These are phyloP conservation scores for Plasmodium knowlesi DNA, from an alignment of 169 alveolate genomes.

Conservation along the genomic window DNA sequence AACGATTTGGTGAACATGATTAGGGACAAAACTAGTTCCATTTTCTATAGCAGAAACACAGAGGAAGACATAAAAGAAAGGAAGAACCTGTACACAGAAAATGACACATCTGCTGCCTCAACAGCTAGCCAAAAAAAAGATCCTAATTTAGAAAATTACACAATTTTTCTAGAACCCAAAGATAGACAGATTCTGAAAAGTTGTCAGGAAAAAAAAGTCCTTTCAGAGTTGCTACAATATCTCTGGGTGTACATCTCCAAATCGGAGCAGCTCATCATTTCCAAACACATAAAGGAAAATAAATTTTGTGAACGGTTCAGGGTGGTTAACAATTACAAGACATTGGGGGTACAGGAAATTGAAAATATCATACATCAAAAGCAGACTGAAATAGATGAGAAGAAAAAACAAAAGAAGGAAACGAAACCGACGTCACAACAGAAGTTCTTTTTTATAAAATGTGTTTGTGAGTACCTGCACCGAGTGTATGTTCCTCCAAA, in stretches of 20 bases:
- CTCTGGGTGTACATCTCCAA: constrained; percentile 13
- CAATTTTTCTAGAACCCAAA: background rate
- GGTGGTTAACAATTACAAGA: constrained; percentile 39
- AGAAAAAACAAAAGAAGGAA: constrained; percentile 55
- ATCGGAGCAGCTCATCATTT: constrained; percentile 2
- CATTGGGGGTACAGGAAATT: constrained; percentile 26
- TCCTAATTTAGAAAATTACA: constrained; percentile 2
- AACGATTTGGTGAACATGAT: constrained; percentile 29
- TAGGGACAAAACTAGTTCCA: background rate
- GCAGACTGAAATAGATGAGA: constrained; percentile 41
- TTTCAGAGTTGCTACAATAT: background rate
- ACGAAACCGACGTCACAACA: constrained; percentile 35
- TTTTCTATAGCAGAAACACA: constrained; percentile 1
- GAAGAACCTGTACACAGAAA: background rate
- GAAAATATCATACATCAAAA: constrained; percentile 9
- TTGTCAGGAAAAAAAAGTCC: background rate
- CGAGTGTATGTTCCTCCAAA: background rate
- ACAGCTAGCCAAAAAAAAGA: background rate
- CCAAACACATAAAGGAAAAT: constrained; percentile 51
- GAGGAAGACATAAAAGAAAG: background rate
- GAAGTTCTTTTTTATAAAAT: constrained; percentile 44
- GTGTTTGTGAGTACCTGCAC: constrained; percentile 59
- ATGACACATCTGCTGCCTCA: background rate
- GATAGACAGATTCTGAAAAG: background rate
- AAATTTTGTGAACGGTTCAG: constrained; percentile 12